Percentiles rank a stretch among this genome's conserved stretches.
Conservation (phyloP, 139 green algal species). For the Mychonastes homosphaera region DNA sequence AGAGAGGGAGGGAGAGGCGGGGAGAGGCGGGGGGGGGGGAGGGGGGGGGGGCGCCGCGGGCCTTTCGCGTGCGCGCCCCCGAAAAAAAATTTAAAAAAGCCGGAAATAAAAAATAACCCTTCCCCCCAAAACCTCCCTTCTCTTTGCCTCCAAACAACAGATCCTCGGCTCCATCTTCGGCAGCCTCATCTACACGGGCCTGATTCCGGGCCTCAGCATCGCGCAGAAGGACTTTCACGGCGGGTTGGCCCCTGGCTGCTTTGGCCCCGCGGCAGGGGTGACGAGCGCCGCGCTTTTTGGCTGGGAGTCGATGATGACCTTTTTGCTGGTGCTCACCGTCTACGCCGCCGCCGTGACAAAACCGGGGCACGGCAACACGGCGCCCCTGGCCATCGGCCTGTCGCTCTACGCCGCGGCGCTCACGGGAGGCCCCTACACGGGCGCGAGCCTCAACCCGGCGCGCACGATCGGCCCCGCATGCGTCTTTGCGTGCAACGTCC, state of each 20-base stretch:
- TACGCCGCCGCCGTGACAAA: slow-evolving; percentile 53
- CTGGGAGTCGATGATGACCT: slow-evolving; percentile 56
- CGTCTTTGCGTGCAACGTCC: slow-evolving; percentile 53
- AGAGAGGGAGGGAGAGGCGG: no score
- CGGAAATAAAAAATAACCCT: no score
- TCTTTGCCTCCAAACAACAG: no score
- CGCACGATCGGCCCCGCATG: slow-evolving; percentile 60
- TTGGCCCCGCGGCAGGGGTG: slow-evolving; percentile 18
- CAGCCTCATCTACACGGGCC: slow-evolving; percentile 37
- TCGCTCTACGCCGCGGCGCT: slow-evolving; percentile 62
- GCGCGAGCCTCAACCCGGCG: slow-evolving; percentile 61
- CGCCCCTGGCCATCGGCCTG: slow-evolving; percentile 50
- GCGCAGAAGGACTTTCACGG: slow-evolving; percentile 9
- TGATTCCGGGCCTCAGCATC: slow-evolving; percentile 37
- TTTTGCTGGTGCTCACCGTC: slow-evolving; percentile 47
- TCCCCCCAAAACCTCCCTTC: no score
- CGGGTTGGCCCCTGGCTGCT: slow-evolving; percentile 34
- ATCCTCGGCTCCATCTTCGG: slow-evolving; percentile 56
- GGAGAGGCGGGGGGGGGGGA: no score
- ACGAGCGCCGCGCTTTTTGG: slow-evolving; percentile 37
- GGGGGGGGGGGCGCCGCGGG: no score
- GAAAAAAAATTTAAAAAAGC: no score
- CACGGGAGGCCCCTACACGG: slow-evolving; percentile 56
- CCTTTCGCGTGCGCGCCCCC: no score
- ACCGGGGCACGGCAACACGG: slow-evolving; percentile 47